These are phyloP conservation scores for Musa beccarii DNA, from an alignment of 176 grass and related monocot genomes.

Conservation along the genomic window DNA sequence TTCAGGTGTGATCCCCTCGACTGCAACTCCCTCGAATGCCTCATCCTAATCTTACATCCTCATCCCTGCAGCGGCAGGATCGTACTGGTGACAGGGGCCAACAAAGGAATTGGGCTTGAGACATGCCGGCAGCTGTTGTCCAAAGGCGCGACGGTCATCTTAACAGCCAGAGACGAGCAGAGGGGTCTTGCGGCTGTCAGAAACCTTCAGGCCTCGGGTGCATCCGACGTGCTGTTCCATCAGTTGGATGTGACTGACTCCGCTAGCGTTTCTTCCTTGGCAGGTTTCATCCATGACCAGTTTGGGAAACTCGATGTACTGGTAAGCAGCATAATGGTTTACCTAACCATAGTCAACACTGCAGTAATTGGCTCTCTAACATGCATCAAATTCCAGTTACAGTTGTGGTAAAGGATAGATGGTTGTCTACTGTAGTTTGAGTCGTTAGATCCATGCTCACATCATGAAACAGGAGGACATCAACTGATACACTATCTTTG, in stretches of 20 bases:
- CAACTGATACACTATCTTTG: no score
- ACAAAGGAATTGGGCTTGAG: constrained; percentile 46
- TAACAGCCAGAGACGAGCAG: constrained; percentile 38
- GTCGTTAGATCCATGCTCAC: no score
- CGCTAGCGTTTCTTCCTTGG: constrained; percentile 26
- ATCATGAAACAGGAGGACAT: no score
- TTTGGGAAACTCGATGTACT: constrained; percentile 42
- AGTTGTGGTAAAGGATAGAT: no score
- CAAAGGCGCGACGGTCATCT: constrained; percentile 33
- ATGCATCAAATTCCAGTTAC: background rate
- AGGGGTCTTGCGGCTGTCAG: constrained; percentile 28
- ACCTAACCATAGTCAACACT: background rate
- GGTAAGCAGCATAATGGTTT: background rate
- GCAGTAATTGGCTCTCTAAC: background rate
- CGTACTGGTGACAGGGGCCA: constrained; percentile 53
- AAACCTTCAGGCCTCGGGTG: constrained; percentile 17
- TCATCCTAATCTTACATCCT: no score
- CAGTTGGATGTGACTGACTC: constrained; percentile 36
- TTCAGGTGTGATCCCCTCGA: no score
- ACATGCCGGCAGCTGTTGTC: constrained; percentile 40
- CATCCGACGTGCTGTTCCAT: constrained; percentile 30
- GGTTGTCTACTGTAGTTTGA: no score
- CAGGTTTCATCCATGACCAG: constrained; percentile 23
- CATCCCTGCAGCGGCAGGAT: constrained; percentile 19
- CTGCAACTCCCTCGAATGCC: no score